These are phyloP conservation scores for Leishmania martiniquensis DNA, from an alignment of 208 protist species.

Conservation along the genomic window DNA sequence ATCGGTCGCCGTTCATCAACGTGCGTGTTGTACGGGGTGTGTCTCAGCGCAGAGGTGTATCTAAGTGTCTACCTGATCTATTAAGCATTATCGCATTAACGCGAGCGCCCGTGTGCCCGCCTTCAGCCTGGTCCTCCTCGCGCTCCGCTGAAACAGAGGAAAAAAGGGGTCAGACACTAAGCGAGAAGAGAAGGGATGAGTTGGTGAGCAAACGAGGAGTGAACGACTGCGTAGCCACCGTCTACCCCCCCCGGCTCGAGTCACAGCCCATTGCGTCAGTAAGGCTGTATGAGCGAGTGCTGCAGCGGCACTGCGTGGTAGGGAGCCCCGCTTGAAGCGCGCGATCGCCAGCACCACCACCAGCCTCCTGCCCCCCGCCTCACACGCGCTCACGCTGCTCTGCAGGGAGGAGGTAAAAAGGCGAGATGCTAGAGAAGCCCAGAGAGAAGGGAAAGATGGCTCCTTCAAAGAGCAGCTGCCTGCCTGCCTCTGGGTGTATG, in stretches of 20 bases:
- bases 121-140: neutral
- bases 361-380: neutral
- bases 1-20: constrained; percentile 6
- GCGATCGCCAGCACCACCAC: neutral
- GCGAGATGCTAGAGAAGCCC: neutral
- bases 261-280: too few species aligned
- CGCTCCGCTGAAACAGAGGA: too few species aligned
- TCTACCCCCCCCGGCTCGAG: too few species aligned
- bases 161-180: neutral
- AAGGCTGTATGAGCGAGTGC: neutral
- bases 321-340: neutral
- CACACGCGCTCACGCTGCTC: neutral
- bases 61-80: neutral
- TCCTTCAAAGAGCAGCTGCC: neutral
- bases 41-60: neutral
- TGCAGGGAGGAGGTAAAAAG: neutral
- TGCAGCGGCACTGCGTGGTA: neutral
- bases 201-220: neutral
- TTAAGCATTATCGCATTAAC: neutral
- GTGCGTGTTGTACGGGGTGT: constrained; percentile 1
- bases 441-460: neutral
- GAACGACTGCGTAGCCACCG: too few species aligned
- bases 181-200: neutral
- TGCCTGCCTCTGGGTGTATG: too few species aligned
- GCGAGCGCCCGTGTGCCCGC: neutral